These are phyloP conservation scores for Cadophora luteo-olivacea DNA, from an alignment of 2,329 filamentous ascomycete species.

Conservation along the genomic window DNA sequence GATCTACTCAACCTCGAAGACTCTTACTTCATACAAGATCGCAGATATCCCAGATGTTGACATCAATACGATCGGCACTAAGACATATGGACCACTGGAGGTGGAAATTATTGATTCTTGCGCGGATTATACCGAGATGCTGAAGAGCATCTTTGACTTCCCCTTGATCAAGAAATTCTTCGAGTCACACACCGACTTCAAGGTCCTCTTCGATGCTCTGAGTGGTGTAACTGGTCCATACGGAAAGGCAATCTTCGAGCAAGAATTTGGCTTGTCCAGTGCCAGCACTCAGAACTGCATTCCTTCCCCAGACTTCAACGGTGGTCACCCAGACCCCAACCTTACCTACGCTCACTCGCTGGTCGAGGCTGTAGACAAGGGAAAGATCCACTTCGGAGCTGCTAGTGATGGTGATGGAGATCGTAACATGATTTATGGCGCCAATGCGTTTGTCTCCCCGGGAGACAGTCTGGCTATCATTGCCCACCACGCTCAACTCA, in stretches of 20 bases:
- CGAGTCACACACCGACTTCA: slow-evolving; percentile 85
- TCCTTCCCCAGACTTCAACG: slow-evolving; percentile 93
- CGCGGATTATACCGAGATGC: slow-evolving; percentile 89
- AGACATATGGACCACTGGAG: slow-evolving; percentile 85
- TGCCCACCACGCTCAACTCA: slow-evolving; percentile 92
- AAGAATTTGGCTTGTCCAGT: slow-evolving; percentile 83
- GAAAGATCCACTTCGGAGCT: slow-evolving; percentile 92
- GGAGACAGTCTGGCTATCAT: slow-evolving; percentile 98
- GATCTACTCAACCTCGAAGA: slow-evolving; percentile 93
- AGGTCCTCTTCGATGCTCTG: slow-evolving; percentile 94
- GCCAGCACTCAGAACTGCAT: slow-evolving; percentile 89
- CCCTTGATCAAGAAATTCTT: slow-evolving; percentile 95
- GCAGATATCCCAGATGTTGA: slow-evolving; percentile 87
- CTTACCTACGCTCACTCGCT: slow-evolving; percentile 95
- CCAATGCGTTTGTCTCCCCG: slow-evolving; percentile 93
- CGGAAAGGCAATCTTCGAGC: slow-evolving; percentile 91
- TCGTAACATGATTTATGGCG: slow-evolving; percentile 99
- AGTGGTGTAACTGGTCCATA: slow-evolving; percentile 96
- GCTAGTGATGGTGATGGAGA: slow-evolving; percentile 97
- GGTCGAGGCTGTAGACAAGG: slow-evolving; percentile 91
- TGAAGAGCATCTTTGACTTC: slow-evolving; percentile 99
- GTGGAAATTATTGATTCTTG: slow-evolving; percentile 96
- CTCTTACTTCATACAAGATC: slow-evolving; percentile 90
- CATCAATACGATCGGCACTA: slow-evolving; percentile 79
- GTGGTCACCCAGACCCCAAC: slow-evolving; percentile 97